Evolutionary conservation across 2,329 filamentous ascomycete genomes (phyloP).

Genomic region (Calonectria hongkongensis): DNA sequence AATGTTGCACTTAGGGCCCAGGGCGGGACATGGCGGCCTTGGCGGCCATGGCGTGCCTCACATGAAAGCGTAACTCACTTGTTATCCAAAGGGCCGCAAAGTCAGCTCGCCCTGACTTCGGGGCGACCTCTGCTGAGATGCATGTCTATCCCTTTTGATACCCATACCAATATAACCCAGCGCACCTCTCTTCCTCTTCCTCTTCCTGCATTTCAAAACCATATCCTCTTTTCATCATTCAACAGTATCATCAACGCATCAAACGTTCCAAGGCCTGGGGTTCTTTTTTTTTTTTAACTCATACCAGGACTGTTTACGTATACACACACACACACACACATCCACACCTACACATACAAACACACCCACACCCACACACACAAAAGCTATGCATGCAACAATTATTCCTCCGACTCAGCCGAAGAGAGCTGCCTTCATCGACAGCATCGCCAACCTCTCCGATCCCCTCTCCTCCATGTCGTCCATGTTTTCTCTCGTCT

Average conservation of each 20-base stretch:
- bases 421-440: slow-evolving; percentile 50
- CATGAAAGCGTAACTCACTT: slow-evolving; percentile 34
- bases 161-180: slow-evolving; percentile 4
- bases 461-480: slow-evolving; percentile 57
- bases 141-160: slow-evolving; percentile 27
- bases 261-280: not conserved
- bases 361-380: not conserved
- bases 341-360: not conserved
- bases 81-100: slow-evolving; percentile 27
- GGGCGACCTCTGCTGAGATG: slow-evolving; percentile 31
- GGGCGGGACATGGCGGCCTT: slow-evolving; percentile 31
- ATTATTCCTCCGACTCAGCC: slow-evolving; percentile 50
- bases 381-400: slow-evolving; percentile 46
- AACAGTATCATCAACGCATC: slow-evolving; percentile 1
- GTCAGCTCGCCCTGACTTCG: slow-evolving; percentile 28
- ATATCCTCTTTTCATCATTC: not conserved
- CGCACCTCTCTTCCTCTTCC: not conserved
- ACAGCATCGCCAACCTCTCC: slow-evolving; percentile 57
- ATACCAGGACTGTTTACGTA: not conserved
- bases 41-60: slow-evolving; percentile 45
- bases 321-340: not conserved
- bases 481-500: slow-evolving; percentile 58
- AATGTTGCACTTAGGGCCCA: slow-evolving; percentile 37
- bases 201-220: not conserved
- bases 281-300: not conserved